Evolutionary conservation across 345 rosid genomes (phyloP).

Genomic region (Hibiscus trionum): DNA sequence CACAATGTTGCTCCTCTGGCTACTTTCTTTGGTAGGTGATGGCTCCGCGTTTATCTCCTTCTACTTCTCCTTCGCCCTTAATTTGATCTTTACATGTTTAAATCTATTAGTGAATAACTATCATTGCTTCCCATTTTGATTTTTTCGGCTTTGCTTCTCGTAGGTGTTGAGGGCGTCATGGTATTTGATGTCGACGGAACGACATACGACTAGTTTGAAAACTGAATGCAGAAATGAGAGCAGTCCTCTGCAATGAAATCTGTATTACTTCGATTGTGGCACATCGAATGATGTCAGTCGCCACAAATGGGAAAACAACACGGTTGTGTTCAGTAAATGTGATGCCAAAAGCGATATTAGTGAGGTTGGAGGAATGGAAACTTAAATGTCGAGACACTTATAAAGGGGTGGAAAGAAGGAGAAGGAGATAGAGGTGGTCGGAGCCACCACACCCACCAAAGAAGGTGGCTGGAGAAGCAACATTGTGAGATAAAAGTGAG

Average conservation of each 20-base stretch:
- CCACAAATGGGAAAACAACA: slow-evolving; percentile 40
- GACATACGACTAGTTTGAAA: slow-evolving; percentile 83
- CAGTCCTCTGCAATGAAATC: slow-evolving; percentile 30
- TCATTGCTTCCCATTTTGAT: not conserved
- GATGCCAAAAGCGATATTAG: slow-evolving; percentile 35
- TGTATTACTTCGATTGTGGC: slow-evolving; percentile 52
- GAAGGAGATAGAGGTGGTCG: too few species aligned
- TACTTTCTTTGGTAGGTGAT: too few species aligned
- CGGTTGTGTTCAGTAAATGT: slow-evolving; percentile 56
- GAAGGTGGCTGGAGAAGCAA: too few species aligned
- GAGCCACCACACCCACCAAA: too few species aligned
- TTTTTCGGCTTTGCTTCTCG: slow-evolving; percentile 10
- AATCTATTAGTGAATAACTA: not conserved
- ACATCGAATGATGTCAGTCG: slow-evolving; percentile 22
- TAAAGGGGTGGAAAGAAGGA: too few species aligned
- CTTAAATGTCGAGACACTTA: too few species aligned
- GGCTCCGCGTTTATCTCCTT: too few species aligned
- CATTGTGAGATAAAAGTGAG: too few species aligned
- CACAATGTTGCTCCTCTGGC: too few species aligned
- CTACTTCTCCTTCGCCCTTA: too few species aligned
- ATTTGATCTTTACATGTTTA: too few species aligned
- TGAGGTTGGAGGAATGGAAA: too few species aligned
- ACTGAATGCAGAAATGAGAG: slow-evolving; percentile 46
- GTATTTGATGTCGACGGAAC: slow-evolving; percentile 75
- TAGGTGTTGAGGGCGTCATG: slow-evolving; percentile 86